These are phyloP conservation scores for Neospora caninum DNA, from an alignment of 169 alveolate species.

Conservation along the genomic window DNA sequence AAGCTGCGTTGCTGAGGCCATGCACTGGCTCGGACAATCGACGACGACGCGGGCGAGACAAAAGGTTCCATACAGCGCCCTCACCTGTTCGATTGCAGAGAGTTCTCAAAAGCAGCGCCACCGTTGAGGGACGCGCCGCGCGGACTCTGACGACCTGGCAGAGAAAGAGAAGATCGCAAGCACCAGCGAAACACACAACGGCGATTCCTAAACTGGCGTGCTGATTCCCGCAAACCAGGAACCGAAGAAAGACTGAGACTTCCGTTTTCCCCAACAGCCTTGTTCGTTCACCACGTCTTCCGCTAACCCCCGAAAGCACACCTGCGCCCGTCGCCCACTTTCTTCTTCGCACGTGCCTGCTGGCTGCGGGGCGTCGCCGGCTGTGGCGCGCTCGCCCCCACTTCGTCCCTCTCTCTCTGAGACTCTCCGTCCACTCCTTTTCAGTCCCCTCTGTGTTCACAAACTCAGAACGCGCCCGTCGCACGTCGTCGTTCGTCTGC, in stretches of 20 bases:
- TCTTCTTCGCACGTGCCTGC: background rate
- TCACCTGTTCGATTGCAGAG: constrained; percentile 28
- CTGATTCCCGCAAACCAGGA: no score
- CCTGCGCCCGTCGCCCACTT: background rate
- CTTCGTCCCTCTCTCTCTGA: no score
- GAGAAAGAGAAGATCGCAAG: no score
- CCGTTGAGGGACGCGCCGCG: background rate
- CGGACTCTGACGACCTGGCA: background rate
- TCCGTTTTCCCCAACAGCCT: no score
- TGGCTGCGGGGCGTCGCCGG: no score
- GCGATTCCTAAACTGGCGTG: no score
- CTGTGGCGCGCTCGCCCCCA: no score
- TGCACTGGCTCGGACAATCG: no score
- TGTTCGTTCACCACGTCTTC: background rate
- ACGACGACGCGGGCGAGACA: background rate
- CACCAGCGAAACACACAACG: background rate
- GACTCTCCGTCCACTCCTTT: background rate
- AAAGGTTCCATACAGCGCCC: background rate
- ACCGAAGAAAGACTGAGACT: no score
- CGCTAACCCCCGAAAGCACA: background rate
- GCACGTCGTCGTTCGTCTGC: background rate
- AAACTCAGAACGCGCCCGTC: background rate
- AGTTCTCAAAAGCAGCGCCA: background rate
- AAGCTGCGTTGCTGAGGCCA: no score
- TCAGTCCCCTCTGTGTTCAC: background rate